Base-by-base conservation (phyloP, 805 yeast species). In the Yamadazyma takamatsuzukensis region DNA sequence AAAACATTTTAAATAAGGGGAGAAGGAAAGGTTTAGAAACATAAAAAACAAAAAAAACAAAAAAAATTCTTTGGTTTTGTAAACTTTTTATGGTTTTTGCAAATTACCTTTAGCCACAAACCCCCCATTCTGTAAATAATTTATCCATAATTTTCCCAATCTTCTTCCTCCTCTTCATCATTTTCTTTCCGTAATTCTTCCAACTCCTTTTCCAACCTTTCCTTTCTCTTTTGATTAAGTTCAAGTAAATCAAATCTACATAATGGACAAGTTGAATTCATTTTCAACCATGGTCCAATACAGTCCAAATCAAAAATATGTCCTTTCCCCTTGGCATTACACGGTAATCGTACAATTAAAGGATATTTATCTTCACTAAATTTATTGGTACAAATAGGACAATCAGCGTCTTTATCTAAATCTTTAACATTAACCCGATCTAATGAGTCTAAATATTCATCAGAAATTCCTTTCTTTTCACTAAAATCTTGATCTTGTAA, bases 271-370 rank as follows among this genome's bases (percentile, higher is more conserved):
- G 86, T 81, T 2, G 73, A 63, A 45, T 82, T 77, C 32, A 78
- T 64, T 41, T 76, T 74, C 32, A 90, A 65, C 97, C 97, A 89
- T 0, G 95, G 93, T 0, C 83, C 81, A 23, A 90, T 78, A 54
- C 97, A 89, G 45, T 90, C 97, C 43, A 88, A 64, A 53, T 89
- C 97, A 56, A 84, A 89, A 25, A 70, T 70, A 55, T 89, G 97
- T 11, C 37, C 37, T 12, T 34, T 34, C 3, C 34, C 30, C 25
- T 30, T 41, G 16, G 49, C 51, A 11, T 48, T 43, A 56, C 97
- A 89, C 5, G 82, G 80, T 16, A 89, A 65, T 44, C 72, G 65
- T 12, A 87, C 96, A 9, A 89, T 78, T 29, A 89, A 61, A 2
- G 96, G 96, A 48, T 81, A 80, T 28, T 76, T 64, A 51, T 87